Conservation (phyloP, 805 yeast species). For the Komagataella kurtzmanii region DNA sequence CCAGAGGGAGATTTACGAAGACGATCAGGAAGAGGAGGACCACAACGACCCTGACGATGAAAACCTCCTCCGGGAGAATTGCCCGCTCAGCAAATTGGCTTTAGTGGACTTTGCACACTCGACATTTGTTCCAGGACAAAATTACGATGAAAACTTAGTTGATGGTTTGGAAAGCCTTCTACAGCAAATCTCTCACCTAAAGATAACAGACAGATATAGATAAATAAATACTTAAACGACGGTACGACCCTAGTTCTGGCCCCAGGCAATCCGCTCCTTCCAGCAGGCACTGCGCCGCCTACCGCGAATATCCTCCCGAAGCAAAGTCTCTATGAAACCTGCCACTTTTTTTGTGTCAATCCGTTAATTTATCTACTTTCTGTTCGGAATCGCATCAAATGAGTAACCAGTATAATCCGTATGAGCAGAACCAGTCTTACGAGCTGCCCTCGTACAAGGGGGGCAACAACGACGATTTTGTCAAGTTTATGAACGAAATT, state of each 20-base stretch:
- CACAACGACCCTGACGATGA: slow-evolving; percentile 14
- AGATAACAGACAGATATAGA: background rate
- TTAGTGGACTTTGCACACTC: slow-evolving; percentile 92
- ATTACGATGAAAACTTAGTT: slow-evolving; percentile 60
- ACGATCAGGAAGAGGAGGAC: slow-evolving; percentile 16
- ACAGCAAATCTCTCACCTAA: background rate
- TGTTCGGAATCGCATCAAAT: background rate
- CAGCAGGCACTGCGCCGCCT: background rate
- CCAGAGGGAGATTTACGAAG: slow-evolving; percentile 14
- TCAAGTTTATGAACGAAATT: slow-evolving; percentile 55
- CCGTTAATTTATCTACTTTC: background rate
- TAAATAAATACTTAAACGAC: background rate
- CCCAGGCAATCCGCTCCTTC: background rate
- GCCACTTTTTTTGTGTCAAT: background rate
- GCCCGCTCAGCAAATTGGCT: slow-evolving; percentile 42
- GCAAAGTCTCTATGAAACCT: background rate
- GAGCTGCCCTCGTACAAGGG: slow-evolving; percentile 4
- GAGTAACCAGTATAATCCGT: slow-evolving; percentile 4
- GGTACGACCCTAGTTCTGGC: background rate
- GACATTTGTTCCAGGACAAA: slow-evolving; percentile 41
- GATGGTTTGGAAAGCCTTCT: slow-evolving; percentile 58
- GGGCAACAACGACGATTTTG: slow-evolving; percentile 21
- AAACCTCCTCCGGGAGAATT: slow-evolving; percentile 7
- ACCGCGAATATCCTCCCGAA: background rate
- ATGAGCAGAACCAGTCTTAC: slow-evolving; percentile 4